Base-by-base conservation (phyloP, 495 filamentous ascomycete genomes). In the Platismatia glauca region DNA sequence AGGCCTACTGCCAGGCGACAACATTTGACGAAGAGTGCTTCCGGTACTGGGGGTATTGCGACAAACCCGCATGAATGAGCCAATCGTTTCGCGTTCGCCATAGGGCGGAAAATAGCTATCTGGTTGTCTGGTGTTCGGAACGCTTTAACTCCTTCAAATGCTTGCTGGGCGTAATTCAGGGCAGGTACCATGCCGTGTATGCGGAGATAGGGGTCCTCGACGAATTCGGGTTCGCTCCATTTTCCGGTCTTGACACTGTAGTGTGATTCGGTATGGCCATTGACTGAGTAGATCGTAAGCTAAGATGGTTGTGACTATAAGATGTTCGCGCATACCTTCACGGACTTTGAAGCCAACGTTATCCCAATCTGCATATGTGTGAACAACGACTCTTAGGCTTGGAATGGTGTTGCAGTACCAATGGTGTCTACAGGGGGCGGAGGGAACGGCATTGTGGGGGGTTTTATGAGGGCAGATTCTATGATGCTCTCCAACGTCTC, bases 81-180 rank as follows among this genome's bases (percentile, higher is more conserved):
- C 82, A 96, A 83, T 57, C 91, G 89, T n/a, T 68, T 75, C 12
- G 92, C 92, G 71, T 96, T 95, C 65, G 83, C 79, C 65, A 82
- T 77, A 0, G 91, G 89, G 20, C 91, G 89, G 81, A 96, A 96
- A 66, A 95, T 79, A 64, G 83, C 79, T 71, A 96, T 89, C 37
- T 76, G 68, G 66, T 81, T 72, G 41, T 78, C 59, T 34, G 76
- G 35, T 39, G 81, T 79, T 41, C 92, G 89, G 81, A 95, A 95
- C 58, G 91, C 90, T 73, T 96, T 97, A 61, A 96, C 81, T 13
- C 91, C 91, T 68, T 96, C 91, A 80, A 92, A 96, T 55, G 89
- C 91, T 77, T 96, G 91, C 67, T 94, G 89, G 48, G 88, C 91
- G 71, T 96, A 96, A 79, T 96, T 96, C 50, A 96, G 82, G 39